These are phyloP conservation scores for Fusarium sp. DNA, from an alignment of 2,329 filamentous ascomycete species.

Conservation along the genomic window DNA sequence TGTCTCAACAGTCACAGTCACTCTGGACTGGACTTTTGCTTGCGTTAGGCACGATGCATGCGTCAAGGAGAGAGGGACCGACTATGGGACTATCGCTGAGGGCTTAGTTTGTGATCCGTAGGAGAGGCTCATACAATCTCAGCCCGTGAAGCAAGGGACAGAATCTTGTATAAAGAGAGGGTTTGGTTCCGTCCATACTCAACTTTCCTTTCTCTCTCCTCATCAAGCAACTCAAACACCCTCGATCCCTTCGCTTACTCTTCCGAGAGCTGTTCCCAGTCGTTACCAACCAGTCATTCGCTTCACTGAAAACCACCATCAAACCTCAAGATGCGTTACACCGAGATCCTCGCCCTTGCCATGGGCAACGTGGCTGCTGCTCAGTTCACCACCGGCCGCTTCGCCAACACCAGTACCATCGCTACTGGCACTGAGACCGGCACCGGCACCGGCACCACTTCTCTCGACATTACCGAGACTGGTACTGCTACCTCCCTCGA, in stretches of 20 bases:
- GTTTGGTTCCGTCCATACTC: conserved; percentile 33
- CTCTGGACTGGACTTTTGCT: conserved; percentile 9
- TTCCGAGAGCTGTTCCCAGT: conserved; percentile 48
- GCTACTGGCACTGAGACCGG: conserved; percentile 7
- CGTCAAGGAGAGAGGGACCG: conserved; percentile 19
- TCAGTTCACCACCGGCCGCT: conserved; percentile 26
- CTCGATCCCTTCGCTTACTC: conserved; percentile 51
- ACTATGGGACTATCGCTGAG: conserved; percentile 12
- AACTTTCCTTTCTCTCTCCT: conserved; percentile 32
- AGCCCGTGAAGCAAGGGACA: conserved; percentile 7
- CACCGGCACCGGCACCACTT: too few relatives aligned
- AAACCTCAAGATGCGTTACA: conserved; percentile 50
- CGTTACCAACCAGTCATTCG: conserved; percentile 46
- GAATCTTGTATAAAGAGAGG: conserved; percentile 49
- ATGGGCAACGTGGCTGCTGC: conserved; percentile 50
- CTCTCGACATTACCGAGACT: conserved; percentile 4
- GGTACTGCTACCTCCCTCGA: not conserved
- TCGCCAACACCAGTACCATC: conserved; percentile 21
- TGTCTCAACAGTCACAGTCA: conserved; percentile 43
- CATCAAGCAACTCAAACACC: conserved; percentile 44
- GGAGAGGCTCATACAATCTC: conserved; percentile 23
- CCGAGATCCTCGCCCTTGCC: conserved; percentile 49
- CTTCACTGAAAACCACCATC: conserved; percentile 33
- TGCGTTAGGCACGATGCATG: conserved; percentile 33
- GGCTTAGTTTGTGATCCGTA: conserved; percentile 22